Base-by-base conservation (phyloP, 2,329 filamentous ascomycete species). In the Hymenoscyphus occultus region DNA sequence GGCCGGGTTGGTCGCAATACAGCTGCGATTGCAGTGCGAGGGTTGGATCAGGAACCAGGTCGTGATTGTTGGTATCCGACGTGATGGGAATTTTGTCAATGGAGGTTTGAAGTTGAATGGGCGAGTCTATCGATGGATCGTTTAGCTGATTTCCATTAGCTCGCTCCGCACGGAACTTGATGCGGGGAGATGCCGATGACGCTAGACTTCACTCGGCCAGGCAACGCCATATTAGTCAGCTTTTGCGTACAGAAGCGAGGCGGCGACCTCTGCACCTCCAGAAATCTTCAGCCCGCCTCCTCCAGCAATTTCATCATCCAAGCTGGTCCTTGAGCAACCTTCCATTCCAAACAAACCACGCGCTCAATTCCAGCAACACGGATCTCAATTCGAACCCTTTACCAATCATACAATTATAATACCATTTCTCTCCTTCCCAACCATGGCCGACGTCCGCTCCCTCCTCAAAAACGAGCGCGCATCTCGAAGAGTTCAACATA, bases 391-490 rank as follows among this genome's bases (percentile, higher is more conserved):
- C 13, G n/a, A 51, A 48, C 40, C 22, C 56, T 56, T 22, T 28
- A 1, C 14, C 32, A 39, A n/a, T 22, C 22, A 45, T 35, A 35
- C 9, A 35, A 35, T 35, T 10, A 1, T 35, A 35, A 35, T 35
- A 35, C 5, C 9, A 5, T 35, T 35, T 7, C 35, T 6, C 40
- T 48, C 28, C 19, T 16, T 19, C 12, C n/a, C 40, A 12, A 54
- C 16, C 35, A 94, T 95, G 90, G 83, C 91, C 70, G 91, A 96
- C 77, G 89, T 92, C 32, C 89, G 92, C 72, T 86, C 90, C 42
- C 85, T 96, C 59, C 84, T 96, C 65, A 90, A 91, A 71, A 89
- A 88, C 73, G 90, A 94, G 77, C 87, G 91, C 70, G 86, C 87
- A 64, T 85, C 89, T 67, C 87, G 92, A 64, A 86, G 90, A 69